Base-by-base conservation (phyloP, 164 flowering plant species). In the Litsea cubeba region DNA sequence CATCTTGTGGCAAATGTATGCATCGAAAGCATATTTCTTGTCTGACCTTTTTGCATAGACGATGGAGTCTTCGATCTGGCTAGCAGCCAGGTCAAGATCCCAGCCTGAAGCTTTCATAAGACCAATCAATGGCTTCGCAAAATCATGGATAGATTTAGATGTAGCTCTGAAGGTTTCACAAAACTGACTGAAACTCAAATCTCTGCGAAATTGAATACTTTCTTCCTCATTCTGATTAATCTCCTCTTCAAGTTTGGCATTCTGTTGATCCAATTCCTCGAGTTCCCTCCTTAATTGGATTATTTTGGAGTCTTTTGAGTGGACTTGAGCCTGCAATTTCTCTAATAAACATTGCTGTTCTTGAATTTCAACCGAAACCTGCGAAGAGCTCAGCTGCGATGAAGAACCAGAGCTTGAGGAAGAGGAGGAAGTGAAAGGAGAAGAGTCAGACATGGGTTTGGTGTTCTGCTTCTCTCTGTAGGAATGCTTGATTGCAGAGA, bases 21-120 rank as follows among this genome's bases (percentile, higher is more conserved):
- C 87, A 75, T 89, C 93, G 73, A 89, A 88, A 22, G 91, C 88
- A 70, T 83, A 88, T 79, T 88, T 88, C 85, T 87, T 85, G 75
- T 85, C 79, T 1, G 81, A 78, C 72, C 86, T 79, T 67, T 79
- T 83, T 12, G 80, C 66, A 68, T 82, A 85, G 51, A 74, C 28
- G 22, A 83, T 78, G 6, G 75, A 77, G 17, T 25, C 78, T 54
- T 81, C 86, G 26, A 84, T 81, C 7, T 86, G 70, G n/a, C 79
- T 74, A 17, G 79, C 89, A 54, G 88, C 93, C 11, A 8, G 58
- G 79, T 85, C 87, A 1, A 89, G 82, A 71, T 87, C 82, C 89
- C 93, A 89, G 22, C 82, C 84, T n/a, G 91, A 81, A 72, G 85
- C 88, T 75, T 78, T 81, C 88, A 87, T 83, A 72, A 86, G 74